Base-by-base conservation (phyloP, 805 yeast species). In the Saturnispora diversa region DNA sequence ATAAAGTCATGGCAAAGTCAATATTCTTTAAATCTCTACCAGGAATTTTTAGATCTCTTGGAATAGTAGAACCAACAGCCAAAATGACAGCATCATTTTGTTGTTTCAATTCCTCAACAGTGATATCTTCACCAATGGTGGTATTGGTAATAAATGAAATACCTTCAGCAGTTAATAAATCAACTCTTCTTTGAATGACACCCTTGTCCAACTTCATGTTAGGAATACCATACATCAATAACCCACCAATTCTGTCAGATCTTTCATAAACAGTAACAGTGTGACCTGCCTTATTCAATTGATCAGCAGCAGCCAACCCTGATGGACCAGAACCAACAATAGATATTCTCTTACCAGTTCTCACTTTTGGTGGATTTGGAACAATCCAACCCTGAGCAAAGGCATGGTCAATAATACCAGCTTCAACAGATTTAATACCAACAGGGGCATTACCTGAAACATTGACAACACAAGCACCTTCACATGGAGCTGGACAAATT, bases 401-500 rank as follows among this genome's bases (percentile, higher is more conserved):
- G 15, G 94, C 98, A 61, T 86, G 80, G 63, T 90, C 98, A 62
- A 92, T 88, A 56, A 90, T 92, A 48, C 96, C 90, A 59, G 94
- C 82, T 66, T 90, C 98, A 50, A 90, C 82, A 16, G 95, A 83
- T 66, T 90, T 90, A 65, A 90, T 90, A 54, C 96, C 96, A 53
- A 92, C 97, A 20, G 97, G 94, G 50, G 83, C 94, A 62, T 80
- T 86, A 53, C 92, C 86, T 35, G 96, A 95, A 54, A 92, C 72
- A 25, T 86, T 90, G 35, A 61, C 64, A 64, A 77, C 75, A 65
- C 94, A 83, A 3, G 97, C 95, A 53, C 97, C 97, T 64, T 88
- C 94, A 69, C 98, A 90, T 49, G 98, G 98, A 46, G 97, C 97
- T 17, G 98, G 98, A 67, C 98, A 90, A 48, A 90, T 90, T 66